These are phyloP conservation scores for Vitrella brassicaformis DNA, from an alignment of 73 alveolate genomes.

Conservation along the genomic window DNA sequence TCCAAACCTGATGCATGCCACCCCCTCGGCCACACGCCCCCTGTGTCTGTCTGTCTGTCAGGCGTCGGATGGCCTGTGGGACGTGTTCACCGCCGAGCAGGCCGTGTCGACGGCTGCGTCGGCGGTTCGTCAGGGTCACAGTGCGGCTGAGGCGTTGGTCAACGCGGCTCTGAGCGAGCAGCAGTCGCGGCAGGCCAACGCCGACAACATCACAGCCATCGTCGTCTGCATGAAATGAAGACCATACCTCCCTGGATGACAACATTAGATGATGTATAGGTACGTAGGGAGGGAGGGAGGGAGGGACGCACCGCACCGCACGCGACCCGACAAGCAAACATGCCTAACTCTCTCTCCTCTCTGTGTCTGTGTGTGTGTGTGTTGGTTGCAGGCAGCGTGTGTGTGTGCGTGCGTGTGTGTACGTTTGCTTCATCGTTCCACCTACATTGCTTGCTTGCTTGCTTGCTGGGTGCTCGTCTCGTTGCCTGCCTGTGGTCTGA, in stretches of 20 bases:
- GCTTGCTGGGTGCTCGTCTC: background rate
- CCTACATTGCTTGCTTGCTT: background rate
- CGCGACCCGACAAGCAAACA: background rate
- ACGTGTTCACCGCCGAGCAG: background rate
- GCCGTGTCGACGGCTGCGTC: background rate
- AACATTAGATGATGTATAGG: too few relatives aligned
- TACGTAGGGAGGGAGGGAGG: background rate
- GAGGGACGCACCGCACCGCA: background rate
- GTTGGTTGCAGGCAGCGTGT: background rate
- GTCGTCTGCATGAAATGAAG: background rate
- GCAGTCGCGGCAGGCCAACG: background rate
- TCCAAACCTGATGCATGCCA: too few relatives aligned
- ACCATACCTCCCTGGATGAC: too few relatives aligned
- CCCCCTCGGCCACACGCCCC: background rate
- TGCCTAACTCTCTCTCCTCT: background rate
- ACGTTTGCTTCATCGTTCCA: background rate
- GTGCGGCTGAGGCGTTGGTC: background rate
- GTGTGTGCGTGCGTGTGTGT: background rate
- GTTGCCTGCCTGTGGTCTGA: background rate
- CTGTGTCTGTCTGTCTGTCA: background rate
- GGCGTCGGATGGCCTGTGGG: background rate
- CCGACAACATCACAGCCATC: background rate
- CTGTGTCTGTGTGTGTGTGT: background rate
- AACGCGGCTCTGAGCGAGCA: background rate
- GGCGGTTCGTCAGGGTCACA: background rate